phyloP scores from a whole-genome alignment of 192 early-diverging fungal genomes.

The Coemansia sp. region DNA sequence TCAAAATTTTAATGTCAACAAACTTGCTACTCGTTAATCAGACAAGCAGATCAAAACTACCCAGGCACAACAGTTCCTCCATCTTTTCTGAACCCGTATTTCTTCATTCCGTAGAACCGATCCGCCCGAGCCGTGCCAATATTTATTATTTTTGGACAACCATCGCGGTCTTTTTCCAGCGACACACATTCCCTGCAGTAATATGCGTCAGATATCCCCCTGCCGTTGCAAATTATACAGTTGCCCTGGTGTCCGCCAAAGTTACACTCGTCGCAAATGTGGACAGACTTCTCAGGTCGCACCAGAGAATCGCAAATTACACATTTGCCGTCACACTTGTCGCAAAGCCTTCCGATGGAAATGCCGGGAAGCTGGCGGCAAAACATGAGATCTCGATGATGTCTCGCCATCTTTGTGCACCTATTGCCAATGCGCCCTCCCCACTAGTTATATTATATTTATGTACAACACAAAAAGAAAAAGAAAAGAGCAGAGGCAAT shows the following conservation, averaged over 20 bases:
- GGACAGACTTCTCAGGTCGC: constrained; percentile 81
- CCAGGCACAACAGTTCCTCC: neutral
- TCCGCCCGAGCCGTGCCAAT: constrained; percentile 88
- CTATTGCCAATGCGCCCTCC: neutral
- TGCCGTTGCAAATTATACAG: constrained; percentile 87
- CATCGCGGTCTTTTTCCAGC: constrained; percentile 94
- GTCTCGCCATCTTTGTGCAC: constrained; percentile 63
- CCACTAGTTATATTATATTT: neutral
- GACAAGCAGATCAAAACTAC: neutral
- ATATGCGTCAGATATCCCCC: constrained; percentile 89
- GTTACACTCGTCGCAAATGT: constrained; percentile 96
- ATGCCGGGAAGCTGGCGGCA: constrained; percentile 94
- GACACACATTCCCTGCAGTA: constrained; percentile 91
- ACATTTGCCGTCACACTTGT: constrained; percentile 82
- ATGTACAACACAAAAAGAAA: neutral
- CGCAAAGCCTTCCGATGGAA: constrained; percentile 52
- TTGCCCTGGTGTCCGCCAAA: constrained; percentile 88
- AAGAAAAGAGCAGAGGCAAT: neutral
- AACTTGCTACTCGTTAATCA: neutral
- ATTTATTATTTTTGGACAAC: constrained; percentile 98
- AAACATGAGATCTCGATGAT: constrained; percentile 91
- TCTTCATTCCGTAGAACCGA: constrained; percentile 91
- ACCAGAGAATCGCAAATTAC: constrained; percentile 97
- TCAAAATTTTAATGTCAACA: constrained; percentile 17
- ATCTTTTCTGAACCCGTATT: constrained; percentile 59